phyloP scores from a whole-genome alignment of 306 rosid genomes.

The Cotoneaster glaucophyllus region DNA sequence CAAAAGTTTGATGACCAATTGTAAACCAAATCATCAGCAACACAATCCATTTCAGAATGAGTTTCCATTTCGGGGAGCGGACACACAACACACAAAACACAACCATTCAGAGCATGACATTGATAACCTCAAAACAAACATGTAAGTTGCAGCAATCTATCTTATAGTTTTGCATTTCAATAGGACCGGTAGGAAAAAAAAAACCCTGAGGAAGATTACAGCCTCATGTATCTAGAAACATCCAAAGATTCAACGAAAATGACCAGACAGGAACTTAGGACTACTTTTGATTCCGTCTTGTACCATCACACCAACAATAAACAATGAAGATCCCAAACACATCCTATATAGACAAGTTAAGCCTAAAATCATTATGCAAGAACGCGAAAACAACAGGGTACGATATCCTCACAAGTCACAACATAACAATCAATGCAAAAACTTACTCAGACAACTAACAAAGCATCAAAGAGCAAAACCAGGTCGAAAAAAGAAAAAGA shows the following conservation, averaged over 20 bases:
- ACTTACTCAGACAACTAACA: not conserved
- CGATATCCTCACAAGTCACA: not conserved
- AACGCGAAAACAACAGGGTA: not conserved
- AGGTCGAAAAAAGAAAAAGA: not conserved
- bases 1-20: too few species aligned
- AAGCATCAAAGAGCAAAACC: not conserved
- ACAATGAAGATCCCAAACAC: not conserved
- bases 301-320: not conserved
- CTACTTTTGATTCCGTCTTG: not conserved
- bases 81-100: not conserved
- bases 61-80: not conserved
- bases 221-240: not conserved
- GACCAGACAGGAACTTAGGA: too few species aligned
- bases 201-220: not conserved
- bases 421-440: not conserved
- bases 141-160: not conserved
- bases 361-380: not conserved
- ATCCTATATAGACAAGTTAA: not conserved
- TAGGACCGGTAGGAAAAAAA: not conserved
- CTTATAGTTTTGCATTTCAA: not conserved
- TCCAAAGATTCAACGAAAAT: not conserved
- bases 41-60: not conserved
- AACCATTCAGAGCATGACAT: not conserved
- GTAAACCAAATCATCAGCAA: not conserved
- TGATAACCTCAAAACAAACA: not conserved